Evolutionary conservation across 345 rosid genomes (phyloP).

Genomic region (Salix arbutifolia): DNA sequence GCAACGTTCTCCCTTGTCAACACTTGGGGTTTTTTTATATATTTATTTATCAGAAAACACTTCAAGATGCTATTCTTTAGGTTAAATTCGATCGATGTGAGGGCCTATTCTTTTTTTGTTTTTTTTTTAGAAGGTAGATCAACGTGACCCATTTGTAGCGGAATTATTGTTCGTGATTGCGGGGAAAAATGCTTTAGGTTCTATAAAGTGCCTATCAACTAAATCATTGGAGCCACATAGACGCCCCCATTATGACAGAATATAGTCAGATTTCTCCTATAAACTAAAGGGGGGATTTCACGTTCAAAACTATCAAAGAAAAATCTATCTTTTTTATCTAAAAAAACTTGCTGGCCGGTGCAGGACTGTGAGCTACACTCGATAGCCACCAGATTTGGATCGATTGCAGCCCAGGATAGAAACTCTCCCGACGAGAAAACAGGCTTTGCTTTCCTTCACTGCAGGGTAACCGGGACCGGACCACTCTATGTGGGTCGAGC

Average conservation of each 20-base stretch:
- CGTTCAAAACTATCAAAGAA: too few relatives aligned
- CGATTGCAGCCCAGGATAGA: slow-evolving; percentile 86
- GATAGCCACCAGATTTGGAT: slow-evolving; percentile 83
- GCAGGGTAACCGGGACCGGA: slow-evolving; percentile 80
- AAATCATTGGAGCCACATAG: not conserved
- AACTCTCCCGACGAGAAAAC: slow-evolving; percentile 79
- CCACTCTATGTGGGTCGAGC: slow-evolving; percentile 86
- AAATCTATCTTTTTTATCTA: too few relatives aligned
- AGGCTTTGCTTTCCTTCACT: slow-evolving; percentile 73
- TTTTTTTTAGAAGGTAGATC: not conserved
- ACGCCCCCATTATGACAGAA: too few relatives aligned
- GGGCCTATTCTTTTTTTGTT: too few relatives aligned
- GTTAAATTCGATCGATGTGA: not conserved
- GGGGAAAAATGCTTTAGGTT: not conserved
- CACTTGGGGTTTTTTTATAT: too few relatives aligned
- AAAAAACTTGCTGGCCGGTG: not conserved
- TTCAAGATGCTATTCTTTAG: not conserved
- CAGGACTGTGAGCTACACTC: slow-evolving; percentile 95
- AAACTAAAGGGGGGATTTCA: too few relatives aligned
- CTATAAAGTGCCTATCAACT: not conserved
- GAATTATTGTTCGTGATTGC: not conserved
- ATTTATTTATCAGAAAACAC: too few relatives aligned
- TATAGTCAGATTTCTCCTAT: too few relatives aligned
- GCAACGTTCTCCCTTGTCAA: too few relatives aligned
- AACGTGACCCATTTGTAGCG: not conserved